Conservation (phyloP, 2,329 filamentous ascomycete species). For the Huntiella omanensis region DNA sequence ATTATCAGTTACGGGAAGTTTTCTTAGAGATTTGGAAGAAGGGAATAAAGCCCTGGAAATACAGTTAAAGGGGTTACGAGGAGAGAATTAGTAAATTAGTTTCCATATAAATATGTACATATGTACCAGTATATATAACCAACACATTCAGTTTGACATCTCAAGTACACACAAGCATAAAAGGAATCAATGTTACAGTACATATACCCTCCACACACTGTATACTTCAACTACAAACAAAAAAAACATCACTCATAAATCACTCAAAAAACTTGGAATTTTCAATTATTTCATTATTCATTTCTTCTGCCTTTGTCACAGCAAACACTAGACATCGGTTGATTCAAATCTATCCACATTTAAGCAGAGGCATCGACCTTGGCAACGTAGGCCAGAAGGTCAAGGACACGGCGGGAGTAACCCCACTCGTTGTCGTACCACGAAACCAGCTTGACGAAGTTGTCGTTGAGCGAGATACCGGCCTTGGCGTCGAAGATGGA, state of each 20-base stretch:
- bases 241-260: background rate
- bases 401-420: slow-evolving; percentile 88
- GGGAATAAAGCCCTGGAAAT: slow-evolving; percentile 43
- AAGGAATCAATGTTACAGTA: background rate
- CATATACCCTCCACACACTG: background rate
- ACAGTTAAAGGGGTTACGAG: background rate
- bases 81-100: background rate
- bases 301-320: slow-evolving; percentile 1
- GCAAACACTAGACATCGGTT: background rate
- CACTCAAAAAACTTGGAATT: slow-evolving; percentile 1
- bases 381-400: slow-evolving; percentile 61
- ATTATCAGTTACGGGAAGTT: slow-evolving; percentile 56
- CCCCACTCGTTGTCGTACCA: slow-evolving; percentile 99
- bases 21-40: slow-evolving; percentile 51
- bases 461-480: slow-evolving; percentile 92
- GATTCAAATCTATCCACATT: slow-evolving; percentile 1
- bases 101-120: background rate
- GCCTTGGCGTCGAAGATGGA: slow-evolving; percentile 99
- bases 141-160: background rate
- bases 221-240: background rate
- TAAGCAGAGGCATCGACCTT: slow-evolving; percentile 44
- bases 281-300: slow-evolving; percentile 10
- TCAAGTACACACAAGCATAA: too few species aligned
- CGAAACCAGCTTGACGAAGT: slow-evolving; percentile 96
- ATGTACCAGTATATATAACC: background rate